Conservation (phyloP, 208 protist genomes). For the Trypanosoma boissoni region DNA sequence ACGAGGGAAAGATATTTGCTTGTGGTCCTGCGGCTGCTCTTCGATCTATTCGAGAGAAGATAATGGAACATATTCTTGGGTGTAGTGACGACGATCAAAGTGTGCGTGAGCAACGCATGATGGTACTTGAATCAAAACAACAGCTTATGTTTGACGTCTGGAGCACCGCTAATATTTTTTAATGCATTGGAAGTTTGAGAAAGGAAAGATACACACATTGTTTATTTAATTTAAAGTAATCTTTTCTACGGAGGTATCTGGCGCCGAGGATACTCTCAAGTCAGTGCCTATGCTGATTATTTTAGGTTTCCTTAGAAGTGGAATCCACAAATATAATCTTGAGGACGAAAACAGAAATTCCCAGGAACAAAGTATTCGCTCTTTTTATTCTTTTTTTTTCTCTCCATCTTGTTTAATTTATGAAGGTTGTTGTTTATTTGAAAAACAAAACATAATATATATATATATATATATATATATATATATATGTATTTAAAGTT, state of each 20-base stretch:
- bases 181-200: conserved; percentile 3
- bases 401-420: not conserved
- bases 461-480: no score
- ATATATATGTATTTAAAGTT: no score
- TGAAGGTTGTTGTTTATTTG: not conserved
- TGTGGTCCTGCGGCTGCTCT: conserved; percentile 66
- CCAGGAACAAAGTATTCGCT: no score
- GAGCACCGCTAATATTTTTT: conserved; percentile 63
- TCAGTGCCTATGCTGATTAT: no score
- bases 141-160: conserved; percentile 77
- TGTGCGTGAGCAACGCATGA: conserved; percentile 54
- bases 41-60: conserved; percentile 38
- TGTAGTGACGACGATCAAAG: conserved; percentile 73
- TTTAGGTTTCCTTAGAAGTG: no score
- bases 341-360: no score
- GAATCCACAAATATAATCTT: no score
- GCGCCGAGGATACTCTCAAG: no score
- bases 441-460: no score
- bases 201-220: not conserved
- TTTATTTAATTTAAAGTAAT: not conserved
- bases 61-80: conserved; percentile 46
- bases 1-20: conserved; percentile 47
- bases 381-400: not conserved
- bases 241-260: conserved; percentile 8
- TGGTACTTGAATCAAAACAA: conserved; percentile 47